Evolutionary conservation across 2,329 filamentous ascomycete genomes (phyloP), one percentile per base, ranked within the genome.

Genomic region (Amauroascus verrucosus): DNA sequence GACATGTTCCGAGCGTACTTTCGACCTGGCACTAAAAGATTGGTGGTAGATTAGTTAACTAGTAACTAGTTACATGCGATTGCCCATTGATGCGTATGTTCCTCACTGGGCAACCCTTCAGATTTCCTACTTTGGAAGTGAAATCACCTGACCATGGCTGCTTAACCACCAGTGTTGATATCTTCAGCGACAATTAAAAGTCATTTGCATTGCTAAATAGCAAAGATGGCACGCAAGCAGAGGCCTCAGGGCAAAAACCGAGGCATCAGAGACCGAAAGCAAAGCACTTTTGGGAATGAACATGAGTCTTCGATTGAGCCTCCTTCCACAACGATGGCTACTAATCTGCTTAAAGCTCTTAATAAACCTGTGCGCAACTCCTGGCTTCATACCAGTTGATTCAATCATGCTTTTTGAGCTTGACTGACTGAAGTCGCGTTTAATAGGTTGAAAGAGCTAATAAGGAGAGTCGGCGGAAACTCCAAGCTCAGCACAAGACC

Each of bases 281-380:
- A 8, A 35, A 38, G 18, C 18, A 48, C 48, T 11, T 3, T n/a
- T 16, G 28, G 44, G n/a, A 45, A 48, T 18, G 50, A 51, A 6
- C 40, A 37, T 11, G 52, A 41, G 26, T 16, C 24, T 35, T 55
- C 44, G 14, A 33, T 18, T 22, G 49, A 51, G 24, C 16, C 30
- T 16, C 37, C 41, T 11, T 28, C 53, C n/a, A 30, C 48, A n/a
- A 33, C 28, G 14, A 37, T 50, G 18, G 50, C 56, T 14, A 44
- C 51, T 35, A 47, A 54, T 52, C 16, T 59, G 16, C 37, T 59
- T 8, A 59, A 53, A 51, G 51, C 51, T n/a, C 37, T 56, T 18
- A 56, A 54, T 13, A 53, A 48, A 43, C 54, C 59, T 50, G 58
- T 61, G 55, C 59, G 59, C 40, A 48, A 41, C 44, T 41, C 33